Evolutionary conservation across 805 yeast genomes (phyloP), one percentile per base, ranked within the genome.

Genomic region (Metschnikowia corniflorae): DNA sequence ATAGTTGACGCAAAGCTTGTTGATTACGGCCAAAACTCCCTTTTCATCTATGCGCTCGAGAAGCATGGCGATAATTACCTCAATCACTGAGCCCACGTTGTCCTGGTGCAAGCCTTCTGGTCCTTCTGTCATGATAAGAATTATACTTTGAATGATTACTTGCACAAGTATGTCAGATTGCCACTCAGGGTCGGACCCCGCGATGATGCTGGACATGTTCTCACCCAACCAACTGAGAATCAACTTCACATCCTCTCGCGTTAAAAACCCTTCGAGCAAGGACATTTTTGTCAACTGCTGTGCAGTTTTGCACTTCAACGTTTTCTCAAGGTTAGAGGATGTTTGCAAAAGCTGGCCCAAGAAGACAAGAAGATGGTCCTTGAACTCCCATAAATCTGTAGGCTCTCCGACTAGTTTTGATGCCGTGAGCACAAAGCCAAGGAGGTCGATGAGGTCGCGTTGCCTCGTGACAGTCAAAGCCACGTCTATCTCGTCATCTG

Each of bases 301-400:
- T 19, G 84, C 64, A 1, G 93, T 75, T 26, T 82, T 62, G 18
- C 82, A 70, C 50, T 87, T 71, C 39, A 87, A 66, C 1, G 88
- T 76, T 8, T 79, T 80, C 50, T 86, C 96, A 20, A 76, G 61
- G 22, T 70, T 71, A 0, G 95, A 78, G 0, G 85, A 71, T 0
- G 82, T 72, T 54, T 82, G 75, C 32, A 89, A 65, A 5, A 86
- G 71, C 51, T 77, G 80, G n/a, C 88, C 78, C 46, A 86, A 57
- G 28, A 82, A 63, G 36, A 80, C 75, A 20, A 88, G 60, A 12
- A 89, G 63, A 26, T 78, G 78, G 50, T 88, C 95, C 43, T 83
- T 80, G 55, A 63, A 74, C 6, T 55, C 47, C 12, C 58, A 47
- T 34, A 85, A 55, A 7, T 68, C 58, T 42, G 70, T 73, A 16